Percentiles rank a stretch among this genome's conserved stretches.
Evolutionary conservation across 768 basidiomycete species (phyloP).

Genomic region (Melanogaster broomeanus): DNA sequence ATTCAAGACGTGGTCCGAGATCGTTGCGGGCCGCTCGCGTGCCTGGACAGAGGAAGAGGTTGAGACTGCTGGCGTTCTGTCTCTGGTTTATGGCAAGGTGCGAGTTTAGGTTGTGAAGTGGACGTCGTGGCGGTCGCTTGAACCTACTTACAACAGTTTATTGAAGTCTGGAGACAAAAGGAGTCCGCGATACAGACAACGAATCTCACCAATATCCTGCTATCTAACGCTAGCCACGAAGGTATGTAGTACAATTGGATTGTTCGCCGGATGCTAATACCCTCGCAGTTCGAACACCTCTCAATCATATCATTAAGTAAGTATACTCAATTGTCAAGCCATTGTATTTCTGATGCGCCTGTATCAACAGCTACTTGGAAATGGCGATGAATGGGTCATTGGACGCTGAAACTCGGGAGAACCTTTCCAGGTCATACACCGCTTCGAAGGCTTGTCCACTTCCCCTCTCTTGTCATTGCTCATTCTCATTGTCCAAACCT

Average conservation of each 20-base stretch:
- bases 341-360: background rate
- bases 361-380: conserved; percentile 61
- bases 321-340: background rate
- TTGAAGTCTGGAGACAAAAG: conserved; percentile 85
- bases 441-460: conserved; percentile 60
- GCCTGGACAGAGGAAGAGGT: conserved; percentile 83
- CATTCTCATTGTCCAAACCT: background rate
- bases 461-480: background rate
- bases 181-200: conserved; percentile 71
- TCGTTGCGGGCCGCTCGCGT: conserved; percentile 63
- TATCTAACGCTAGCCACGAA: conserved; percentile 85
- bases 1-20: conserved; percentile 81
- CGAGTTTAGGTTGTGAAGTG: background rate
- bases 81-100: conserved; percentile 77
- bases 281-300: background rate
- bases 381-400: conserved; percentile 76
- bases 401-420: conserved; percentile 72
- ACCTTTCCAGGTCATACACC: conserved; percentile 68
- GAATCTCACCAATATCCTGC: conserved; percentile 68
- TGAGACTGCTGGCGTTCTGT: conserved; percentile 78
- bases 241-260: conserved; percentile 39
- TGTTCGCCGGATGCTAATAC: background rate
- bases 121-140: background rate
- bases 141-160: conserved; percentile 53
- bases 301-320: conserved; percentile 1